These are phyloP conservation scores for Zea luxurians DNA, from an alignment of 176 grass and related monocot genomes.

Conservation along the genomic window DNA sequence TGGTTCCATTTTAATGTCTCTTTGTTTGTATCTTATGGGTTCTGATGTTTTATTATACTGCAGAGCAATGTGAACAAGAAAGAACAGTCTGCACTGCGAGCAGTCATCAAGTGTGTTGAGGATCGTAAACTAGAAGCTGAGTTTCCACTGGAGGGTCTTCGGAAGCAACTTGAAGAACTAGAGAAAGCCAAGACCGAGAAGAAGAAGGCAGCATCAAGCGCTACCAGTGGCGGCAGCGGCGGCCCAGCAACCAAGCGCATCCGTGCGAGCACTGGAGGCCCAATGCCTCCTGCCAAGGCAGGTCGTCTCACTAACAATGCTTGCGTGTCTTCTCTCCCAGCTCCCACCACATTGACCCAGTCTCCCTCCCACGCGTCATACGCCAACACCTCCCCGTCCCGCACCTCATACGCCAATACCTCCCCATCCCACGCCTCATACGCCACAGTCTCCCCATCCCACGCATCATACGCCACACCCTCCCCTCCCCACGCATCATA, in stretches of 20 bases:
- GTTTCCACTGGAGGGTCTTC: constrained; percentile 65
- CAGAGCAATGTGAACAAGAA: constrained; percentile 78
- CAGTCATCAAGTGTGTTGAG: constrained; percentile 93
- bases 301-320: constrained; percentile 73
- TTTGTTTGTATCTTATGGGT: constrained; percentile 8
- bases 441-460: constrained; percentile 25
- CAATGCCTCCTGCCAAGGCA: constrained; percentile 93
- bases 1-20: not conserved
- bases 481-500: constrained; percentile 54
- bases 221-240: constrained; percentile 45
- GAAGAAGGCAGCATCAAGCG: constrained; percentile 69
- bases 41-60: constrained; percentile 34
- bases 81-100: constrained; percentile 67
- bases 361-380: constrained; percentile 61
- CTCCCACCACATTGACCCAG: constrained; percentile 38
- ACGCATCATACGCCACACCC: constrained; percentile 22
- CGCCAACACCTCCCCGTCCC: constrained; percentile 41
- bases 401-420: constrained; percentile 25
- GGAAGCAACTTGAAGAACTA: constrained; percentile 79
- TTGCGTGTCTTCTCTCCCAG: constrained; percentile 58
- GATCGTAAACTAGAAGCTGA: constrained; percentile 84
- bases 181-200: constrained; percentile 87
- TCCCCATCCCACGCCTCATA: constrained; percentile 37
- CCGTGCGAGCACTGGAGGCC: constrained; percentile 65
- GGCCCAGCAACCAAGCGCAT: constrained; percentile 79